phyloP scores from a whole-genome alignment of 2,329 filamentous ascomycete genomes.

The Aureobasidium leucospermi region DNA sequence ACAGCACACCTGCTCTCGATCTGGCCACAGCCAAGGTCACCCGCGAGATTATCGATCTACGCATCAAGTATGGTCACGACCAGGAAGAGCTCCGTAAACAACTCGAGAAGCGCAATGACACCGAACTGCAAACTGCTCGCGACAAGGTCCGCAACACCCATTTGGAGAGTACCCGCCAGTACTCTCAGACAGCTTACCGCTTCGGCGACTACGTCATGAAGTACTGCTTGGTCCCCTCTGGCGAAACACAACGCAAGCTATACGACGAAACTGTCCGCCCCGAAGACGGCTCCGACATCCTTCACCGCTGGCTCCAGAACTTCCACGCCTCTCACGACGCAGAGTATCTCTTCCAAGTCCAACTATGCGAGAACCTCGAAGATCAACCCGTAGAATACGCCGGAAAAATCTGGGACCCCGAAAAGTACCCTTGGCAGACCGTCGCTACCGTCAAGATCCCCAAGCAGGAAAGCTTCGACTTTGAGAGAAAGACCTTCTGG shows the following conservation, averaged over 20 bases:
- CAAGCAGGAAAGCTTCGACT: constrained; percentile 36
- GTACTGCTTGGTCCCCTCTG: constrained; percentile 39
- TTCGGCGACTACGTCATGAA: constrained; percentile 43
- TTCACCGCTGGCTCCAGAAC: constrained; percentile 33
- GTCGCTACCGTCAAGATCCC: constrained; percentile 35
- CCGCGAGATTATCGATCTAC: constrained; percentile 36
- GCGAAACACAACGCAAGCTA: constrained; percentile 34
- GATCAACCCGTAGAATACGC: constrained; percentile 41
- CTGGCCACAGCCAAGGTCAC: constrained; percentile 40
- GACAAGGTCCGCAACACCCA: constrained; percentile 35
- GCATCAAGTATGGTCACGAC: constrained; percentile 32
- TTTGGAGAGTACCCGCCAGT: constrained; percentile 32
- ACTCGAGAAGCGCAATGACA: constrained; percentile 32
- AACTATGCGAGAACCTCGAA: constrained; percentile 40
- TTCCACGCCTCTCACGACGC: constrained; percentile 35
- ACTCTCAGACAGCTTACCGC: constrained; percentile 43
- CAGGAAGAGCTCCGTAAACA: constrained; percentile 35
- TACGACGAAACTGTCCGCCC: constrained; percentile 33
- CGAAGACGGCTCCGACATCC: constrained; percentile 30
- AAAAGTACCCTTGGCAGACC: constrained; percentile 42
- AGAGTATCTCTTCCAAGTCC: constrained; percentile 40
- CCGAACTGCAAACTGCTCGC: constrained; percentile 33
- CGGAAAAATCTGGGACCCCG: constrained; percentile 38
- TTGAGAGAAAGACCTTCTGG: constrained; percentile 36
- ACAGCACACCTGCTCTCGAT: constrained; percentile 42